Base-by-base conservation (phyloP, 495 filamentous ascomycete genomes). In the Neurospora hispaniola region DNA sequence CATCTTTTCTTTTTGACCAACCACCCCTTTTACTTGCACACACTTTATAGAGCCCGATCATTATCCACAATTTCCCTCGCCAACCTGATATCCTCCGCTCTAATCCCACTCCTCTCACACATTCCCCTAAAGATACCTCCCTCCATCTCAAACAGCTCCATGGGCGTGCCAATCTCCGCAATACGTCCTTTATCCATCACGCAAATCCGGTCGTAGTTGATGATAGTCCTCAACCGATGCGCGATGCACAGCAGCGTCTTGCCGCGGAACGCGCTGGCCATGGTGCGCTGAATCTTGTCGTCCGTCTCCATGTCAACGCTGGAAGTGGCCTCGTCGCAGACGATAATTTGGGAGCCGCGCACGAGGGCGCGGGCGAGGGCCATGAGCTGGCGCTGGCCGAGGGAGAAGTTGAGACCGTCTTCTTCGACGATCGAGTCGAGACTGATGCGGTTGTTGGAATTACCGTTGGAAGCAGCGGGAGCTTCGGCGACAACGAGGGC, bases 381-480 rank as follows among this genome's bases (percentile, higher is more conserved):
- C 92, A 99, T 96, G 16, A 98, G 89, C 78, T 99, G 95, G 4
- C 95, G 89, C 82, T 99, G 95, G 1, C 96, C 95, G n/a, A 98
- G 89, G 1, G 92, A 96, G 84, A 96, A 99, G 81, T 98, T 99
- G 46, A 96, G 84, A 0, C 95, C 95, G 83, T 97, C 95, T 77
- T 97, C 94, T 73, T 97, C 94, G n/a, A 98, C 93, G 9, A 87
- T 74, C 12, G 87, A 88, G 79, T 98, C 96, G 43, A 99, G 89
- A 70, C 93, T 91, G 71, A 98, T 91, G 48, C 91, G 89, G 54
- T 70, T 4, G 73, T 75, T 42, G 73, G 70, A 62, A 38, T 31
- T 71, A 59, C 68, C 38, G 71, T 59, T 48, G 35, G 73, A 5
- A 2, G 71, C 3, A 20, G 72, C 27, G 68, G 69, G 43, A 3